phyloP scores from a whole-genome alignment of 257 asterid genomes.

The Rehmannia glutinosa region DNA sequence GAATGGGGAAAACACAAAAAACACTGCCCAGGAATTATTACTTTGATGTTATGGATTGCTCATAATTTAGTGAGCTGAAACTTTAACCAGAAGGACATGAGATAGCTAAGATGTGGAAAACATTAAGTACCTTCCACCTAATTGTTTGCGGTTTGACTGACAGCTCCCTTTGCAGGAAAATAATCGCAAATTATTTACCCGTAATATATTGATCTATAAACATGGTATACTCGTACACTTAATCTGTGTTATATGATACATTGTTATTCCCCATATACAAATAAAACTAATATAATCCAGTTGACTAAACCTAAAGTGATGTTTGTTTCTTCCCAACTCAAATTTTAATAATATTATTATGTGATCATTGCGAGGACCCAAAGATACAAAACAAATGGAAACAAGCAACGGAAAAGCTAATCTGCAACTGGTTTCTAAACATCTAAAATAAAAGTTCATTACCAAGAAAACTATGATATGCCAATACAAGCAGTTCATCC shows the following conservation, averaged over 20 bases:
- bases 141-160: background rate
- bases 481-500: background rate
- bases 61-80: too few relatives aligned
- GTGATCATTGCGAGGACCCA: background rate
- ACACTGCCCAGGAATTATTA: too few relatives aligned
- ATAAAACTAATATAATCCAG: too few relatives aligned
- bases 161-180: background rate
- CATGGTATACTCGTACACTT: background rate
- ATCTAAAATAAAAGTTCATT: background rate
- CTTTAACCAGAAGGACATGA: too few relatives aligned
- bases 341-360: background rate
- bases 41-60: too few relatives aligned
- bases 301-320: too few relatives aligned
- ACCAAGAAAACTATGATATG: background rate
- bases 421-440: background rate
- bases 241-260: background rate
- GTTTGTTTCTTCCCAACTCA: too few relatives aligned
- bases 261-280: background rate
- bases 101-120: too few relatives aligned
- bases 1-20: too few relatives aligned
- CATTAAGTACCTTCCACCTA: background rate
- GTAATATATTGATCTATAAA: background rate
- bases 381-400: background rate
- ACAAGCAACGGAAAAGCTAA: conserved; percentile 6
- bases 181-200: background rate